Conservation (phyloP, 345 rosid genomes). For the Trapa incisa region DNA sequence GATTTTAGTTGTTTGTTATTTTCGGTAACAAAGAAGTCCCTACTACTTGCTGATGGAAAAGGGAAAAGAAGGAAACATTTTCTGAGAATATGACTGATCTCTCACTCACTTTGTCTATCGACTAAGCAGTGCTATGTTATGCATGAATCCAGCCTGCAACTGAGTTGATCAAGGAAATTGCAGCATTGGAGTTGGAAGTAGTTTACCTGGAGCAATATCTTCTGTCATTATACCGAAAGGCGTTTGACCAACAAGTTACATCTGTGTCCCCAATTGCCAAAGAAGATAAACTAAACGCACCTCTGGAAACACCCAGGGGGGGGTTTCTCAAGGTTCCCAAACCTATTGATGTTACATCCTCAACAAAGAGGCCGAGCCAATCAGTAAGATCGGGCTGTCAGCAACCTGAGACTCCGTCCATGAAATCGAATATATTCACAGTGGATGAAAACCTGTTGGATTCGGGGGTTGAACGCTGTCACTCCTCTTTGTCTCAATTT, state of each 20-base stretch:
- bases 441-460: constrained; percentile 36
- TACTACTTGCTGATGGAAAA: no score
- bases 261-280: constrained; percentile 36
- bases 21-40: no score
- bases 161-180: constrained; percentile 74
- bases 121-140: background rate
- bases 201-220: constrained; percentile 81
- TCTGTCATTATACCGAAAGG: constrained; percentile 72
- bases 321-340: constrained; percentile 21
- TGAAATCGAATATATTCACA: constrained; percentile 19
- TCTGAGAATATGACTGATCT: no score
- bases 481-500: constrained; percentile 66
- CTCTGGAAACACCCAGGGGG: constrained; percentile 30
- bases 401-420: constrained; percentile 21
- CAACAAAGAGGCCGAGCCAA: constrained; percentile 21
- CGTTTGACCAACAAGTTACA: constrained; percentile 60
- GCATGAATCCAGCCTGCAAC: constrained; percentile 37
- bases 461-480: constrained; percentile 59
- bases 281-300: constrained; percentile 36
- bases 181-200: constrained; percentile 85
- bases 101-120: no score
- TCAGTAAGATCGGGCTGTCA: constrained; percentile 24
- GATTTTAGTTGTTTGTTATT: no score
- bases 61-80: no score
- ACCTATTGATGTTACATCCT: constrained; percentile 22